phyloP scores from a whole-genome alignment of 768 basidiomycete species.

The Suillus placidus region DNA sequence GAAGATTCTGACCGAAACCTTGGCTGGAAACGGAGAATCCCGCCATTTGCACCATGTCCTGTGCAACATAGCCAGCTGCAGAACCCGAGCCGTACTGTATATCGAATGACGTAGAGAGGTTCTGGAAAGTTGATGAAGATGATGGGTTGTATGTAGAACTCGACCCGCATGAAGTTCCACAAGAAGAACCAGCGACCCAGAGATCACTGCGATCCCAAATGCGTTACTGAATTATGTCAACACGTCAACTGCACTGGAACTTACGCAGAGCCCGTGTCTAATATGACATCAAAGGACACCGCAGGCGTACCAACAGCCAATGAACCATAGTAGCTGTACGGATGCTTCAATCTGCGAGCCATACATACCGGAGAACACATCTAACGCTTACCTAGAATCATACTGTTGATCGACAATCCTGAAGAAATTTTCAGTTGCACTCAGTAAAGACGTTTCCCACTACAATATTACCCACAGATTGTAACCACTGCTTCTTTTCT shows the following conservation, averaged over 20 bases:
- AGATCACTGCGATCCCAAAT: slow-evolving; percentile 46
- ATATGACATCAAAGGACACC: slow-evolving; percentile 47
- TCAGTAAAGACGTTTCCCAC: slow-evolving; percentile 10
- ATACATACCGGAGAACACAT: background rate
- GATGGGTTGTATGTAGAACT: slow-evolving; percentile 35
- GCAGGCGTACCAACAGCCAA: slow-evolving; percentile 50
- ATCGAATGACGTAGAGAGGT: slow-evolving; percentile 38
- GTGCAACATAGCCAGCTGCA: slow-evolving; percentile 46
- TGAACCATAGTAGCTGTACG: slow-evolving; percentile 39
- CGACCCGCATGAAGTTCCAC: slow-evolving; percentile 34
- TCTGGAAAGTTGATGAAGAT: slow-evolving; percentile 41
- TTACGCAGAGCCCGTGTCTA: slow-evolving; percentile 54
- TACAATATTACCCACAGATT: slow-evolving; percentile 46
- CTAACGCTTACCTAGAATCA: slow-evolving; percentile 58
- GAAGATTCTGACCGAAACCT: slow-evolving; percentile 37
- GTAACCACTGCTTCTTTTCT: slow-evolving; percentile 50
- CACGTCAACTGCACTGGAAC: slow-evolving; percentile 11
- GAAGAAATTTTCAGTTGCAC: background rate
- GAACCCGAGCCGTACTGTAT: slow-evolving; percentile 53
- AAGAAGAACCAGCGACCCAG: slow-evolving; percentile 48
- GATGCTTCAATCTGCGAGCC: slow-evolving; percentile 5
- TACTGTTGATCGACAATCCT: slow-evolving; percentile 66
- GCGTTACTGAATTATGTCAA: background rate
- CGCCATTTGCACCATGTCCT: slow-evolving; percentile 52
- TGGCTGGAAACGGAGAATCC: slow-evolving; percentile 54